Percentiles rank a stretch among this genome's conserved stretches.
phyloP scores from a whole-genome alignment of 2,329 filamentous ascomycete species.

The Neopestalotiopsis rosae region DNA sequence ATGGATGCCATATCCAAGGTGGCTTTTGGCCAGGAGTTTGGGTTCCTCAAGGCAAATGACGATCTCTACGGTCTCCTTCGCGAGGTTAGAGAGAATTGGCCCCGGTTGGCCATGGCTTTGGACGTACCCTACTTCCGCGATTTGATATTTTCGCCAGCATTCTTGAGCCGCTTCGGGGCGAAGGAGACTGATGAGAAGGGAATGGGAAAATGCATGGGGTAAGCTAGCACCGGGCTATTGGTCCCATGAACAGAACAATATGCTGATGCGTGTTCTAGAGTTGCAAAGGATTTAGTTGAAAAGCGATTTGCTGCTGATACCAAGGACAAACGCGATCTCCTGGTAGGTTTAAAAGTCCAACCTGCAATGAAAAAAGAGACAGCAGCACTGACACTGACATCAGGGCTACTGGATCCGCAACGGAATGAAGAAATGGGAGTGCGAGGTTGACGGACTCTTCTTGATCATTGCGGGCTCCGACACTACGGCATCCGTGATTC shows the following conservation, averaged over 20 bases:
- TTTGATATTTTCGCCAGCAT: slow-evolving; percentile 25
- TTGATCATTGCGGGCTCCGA: slow-evolving; percentile 44
- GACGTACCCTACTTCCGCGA: slow-evolving; percentile 30
- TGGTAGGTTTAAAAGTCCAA: slow-evolving; percentile 23
- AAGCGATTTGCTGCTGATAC: slow-evolving; percentile 21
- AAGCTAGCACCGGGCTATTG: background rate
- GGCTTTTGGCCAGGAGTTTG: slow-evolving; percentile 33
- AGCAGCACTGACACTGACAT: background rate
- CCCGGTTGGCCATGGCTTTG: slow-evolving; percentile 22
- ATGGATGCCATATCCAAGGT: slow-evolving; percentile 34
- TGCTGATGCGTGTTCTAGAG: slow-evolving; percentile 15
- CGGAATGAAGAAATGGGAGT: slow-evolving; percentile 30
- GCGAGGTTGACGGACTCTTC: slow-evolving; percentile 32
- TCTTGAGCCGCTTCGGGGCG: slow-evolving; percentile 30
- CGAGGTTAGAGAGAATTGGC: slow-evolving; percentile 22
- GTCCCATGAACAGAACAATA: background rate
- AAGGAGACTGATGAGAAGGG: slow-evolving; percentile 28
- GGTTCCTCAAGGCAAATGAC: slow-evolving; percentile 29
- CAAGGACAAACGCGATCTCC: slow-evolving; percentile 25
- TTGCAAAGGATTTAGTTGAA: slow-evolving; percentile 22
- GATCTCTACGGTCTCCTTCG: slow-evolving; percentile 30
- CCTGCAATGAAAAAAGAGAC: background rate
- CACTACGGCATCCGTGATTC: slow-evolving; percentile 53
- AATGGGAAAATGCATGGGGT: slow-evolving; percentile 29
- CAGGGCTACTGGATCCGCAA: slow-evolving; percentile 34